phyloP scores from a whole-genome alignment of 2,329 filamentous ascomycete genomes.

The Xylariomycetidae sp. region DNA sequence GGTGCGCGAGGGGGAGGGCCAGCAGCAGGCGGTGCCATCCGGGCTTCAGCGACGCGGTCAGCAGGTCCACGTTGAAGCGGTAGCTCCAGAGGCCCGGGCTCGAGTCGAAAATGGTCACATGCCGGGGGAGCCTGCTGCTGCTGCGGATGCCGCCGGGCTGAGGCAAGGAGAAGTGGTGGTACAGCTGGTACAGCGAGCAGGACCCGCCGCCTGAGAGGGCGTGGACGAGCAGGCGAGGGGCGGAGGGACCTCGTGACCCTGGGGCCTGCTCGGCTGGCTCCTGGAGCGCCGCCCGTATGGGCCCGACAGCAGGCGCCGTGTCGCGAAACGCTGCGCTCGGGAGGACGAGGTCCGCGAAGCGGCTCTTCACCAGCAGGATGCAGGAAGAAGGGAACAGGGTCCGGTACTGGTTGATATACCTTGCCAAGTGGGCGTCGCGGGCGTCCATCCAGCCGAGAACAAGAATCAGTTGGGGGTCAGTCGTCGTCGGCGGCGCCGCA shows the following conservation, averaged over 20 bases:
- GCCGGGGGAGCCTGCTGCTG: no score
- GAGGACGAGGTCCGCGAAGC: background rate
- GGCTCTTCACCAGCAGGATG: background rate
- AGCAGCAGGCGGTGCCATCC: no score
- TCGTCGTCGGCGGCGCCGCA: background rate
- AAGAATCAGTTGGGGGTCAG: background rate
- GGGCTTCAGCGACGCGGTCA: no score
- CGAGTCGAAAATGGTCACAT: no score
- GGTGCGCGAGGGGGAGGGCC: background rate
- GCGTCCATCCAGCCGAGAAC: background rate
- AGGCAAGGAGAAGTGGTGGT: no score
- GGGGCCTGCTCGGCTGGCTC: background rate
- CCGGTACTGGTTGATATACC: background rate
- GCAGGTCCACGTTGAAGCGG: no score
- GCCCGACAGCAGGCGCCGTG: background rate
- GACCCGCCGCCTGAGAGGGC: no score
- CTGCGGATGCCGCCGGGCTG: no score
- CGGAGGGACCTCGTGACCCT: no score
- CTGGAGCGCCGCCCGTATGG: background rate
- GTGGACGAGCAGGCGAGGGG: no score
- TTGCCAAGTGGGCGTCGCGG: background rate
- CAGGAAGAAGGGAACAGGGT: background rate
- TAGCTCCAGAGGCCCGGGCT: no score
- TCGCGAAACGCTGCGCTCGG: background rate
- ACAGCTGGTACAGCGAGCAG: no score